phyloP scores from a whole-genome alignment of 2,329 filamentous ascomycete species.

The Colletotrichum magnum region DNA sequence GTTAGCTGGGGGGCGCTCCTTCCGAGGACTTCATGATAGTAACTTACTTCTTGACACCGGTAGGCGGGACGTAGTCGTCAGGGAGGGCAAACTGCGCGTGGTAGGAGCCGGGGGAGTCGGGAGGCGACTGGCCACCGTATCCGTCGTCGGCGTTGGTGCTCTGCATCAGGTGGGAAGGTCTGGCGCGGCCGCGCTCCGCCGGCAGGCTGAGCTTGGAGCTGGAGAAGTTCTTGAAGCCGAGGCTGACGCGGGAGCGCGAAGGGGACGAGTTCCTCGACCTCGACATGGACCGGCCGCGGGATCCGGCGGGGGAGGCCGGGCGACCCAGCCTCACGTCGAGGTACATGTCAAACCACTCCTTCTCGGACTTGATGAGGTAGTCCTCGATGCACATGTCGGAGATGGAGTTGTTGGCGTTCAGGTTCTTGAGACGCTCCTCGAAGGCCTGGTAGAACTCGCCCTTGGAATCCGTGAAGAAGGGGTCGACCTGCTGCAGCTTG shows the following conservation, averaged over 20 bases:
- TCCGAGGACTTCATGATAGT: no score
- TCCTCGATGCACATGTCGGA: slow-evolving; percentile 74
- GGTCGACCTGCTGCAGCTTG: slow-evolving; percentile 75
- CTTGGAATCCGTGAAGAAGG: slow-evolving; percentile 76
- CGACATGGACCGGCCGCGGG: slow-evolving; percentile 34
- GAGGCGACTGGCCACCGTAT: slow-evolving; percentile 30
- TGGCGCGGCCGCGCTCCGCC: slow-evolving; percentile 27
- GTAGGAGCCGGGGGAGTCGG: slow-evolving; percentile 47
- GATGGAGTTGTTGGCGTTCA: slow-evolving; percentile 70
- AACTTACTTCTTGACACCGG: slow-evolving; percentile 64
- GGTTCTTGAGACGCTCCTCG: slow-evolving; percentile 67
- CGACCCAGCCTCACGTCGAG: slow-evolving; percentile 71
- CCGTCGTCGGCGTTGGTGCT: slow-evolving; percentile 22
- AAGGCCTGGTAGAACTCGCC: slow-evolving; percentile 73
- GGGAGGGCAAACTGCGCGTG: slow-evolving; percentile 71
- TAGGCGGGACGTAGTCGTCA: slow-evolving; percentile 69
- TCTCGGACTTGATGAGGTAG: slow-evolving; percentile 75
- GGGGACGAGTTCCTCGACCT: slow-evolving; percentile 24
- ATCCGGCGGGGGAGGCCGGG: slow-evolving; percentile 54
- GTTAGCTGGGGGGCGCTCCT: neutral
- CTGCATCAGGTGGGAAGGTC: slow-evolving; percentile 29
- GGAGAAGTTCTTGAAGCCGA: slow-evolving; percentile 37
- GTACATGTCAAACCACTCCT: slow-evolving; percentile 75
- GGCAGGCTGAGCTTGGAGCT: slow-evolving; percentile 36
- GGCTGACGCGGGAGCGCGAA: slow-evolving; percentile 30